These are phyloP conservation scores for Diaporthe vaccinii DNA, from an alignment of 2,329 filamentous ascomycete species.

Conservation along the genomic window DNA sequence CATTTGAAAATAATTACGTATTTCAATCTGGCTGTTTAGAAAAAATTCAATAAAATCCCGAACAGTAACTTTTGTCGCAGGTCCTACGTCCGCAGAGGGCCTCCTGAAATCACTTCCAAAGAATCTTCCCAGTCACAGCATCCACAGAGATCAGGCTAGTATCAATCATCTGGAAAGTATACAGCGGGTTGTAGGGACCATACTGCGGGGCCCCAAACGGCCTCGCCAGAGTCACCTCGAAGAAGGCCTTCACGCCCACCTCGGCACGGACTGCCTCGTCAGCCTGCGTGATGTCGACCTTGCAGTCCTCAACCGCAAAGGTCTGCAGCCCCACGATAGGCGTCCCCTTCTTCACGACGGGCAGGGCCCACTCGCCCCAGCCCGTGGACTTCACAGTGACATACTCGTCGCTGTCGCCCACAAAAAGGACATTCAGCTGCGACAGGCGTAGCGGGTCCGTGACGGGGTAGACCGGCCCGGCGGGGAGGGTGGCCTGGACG, in stretches of 20 bases:
- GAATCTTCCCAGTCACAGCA: background rate
- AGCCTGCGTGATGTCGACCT: background rate
- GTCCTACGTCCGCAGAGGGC: background rate
- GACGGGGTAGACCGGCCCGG: background rate
- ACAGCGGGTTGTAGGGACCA: background rate
- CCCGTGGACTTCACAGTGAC: background rate
- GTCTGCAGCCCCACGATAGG: background rate
- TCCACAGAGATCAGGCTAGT: background rate
- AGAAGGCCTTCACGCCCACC: background rate
- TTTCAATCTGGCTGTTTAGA: background rate
- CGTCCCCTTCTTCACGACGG: background rate
- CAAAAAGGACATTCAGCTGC: too few relatives aligned
- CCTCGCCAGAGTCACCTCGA: background rate
- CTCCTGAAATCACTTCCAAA: background rate
- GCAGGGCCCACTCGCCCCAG: background rate
- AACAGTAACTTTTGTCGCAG: background rate
- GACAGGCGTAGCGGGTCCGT: too few relatives aligned
- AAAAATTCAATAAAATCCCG: background rate
- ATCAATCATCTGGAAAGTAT: background rate
- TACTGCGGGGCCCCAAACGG: background rate
- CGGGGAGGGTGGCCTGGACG: conserved; percentile 1
- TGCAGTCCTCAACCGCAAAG: background rate
- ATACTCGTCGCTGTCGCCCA: background rate
- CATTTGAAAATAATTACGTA: background rate
- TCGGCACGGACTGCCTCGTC: background rate